Base-by-base conservation (phyloP, 1,139 yeast species). In the Barnettozyma hawaiiensis region DNA sequence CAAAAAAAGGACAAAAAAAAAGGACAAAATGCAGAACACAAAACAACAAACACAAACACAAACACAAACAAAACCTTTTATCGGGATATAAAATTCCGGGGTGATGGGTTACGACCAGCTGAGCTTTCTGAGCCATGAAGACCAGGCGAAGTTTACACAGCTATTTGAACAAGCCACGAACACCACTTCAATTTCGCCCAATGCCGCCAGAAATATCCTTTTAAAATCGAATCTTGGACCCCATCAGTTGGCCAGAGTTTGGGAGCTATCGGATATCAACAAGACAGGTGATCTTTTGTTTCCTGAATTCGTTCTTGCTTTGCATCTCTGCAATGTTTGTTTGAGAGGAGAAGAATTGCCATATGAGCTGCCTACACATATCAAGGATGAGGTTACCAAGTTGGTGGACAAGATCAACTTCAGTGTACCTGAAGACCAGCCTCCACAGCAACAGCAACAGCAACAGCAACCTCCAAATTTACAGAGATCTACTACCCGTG, bases 241-340 rank as follows among this genome's bases (percentile, higher is more conserved):
- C 1, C 76, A 78, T 28, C 76, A 83, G 24, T 70, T 92, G 55
- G 95, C 95, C 2, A 86, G 83, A 52, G 82, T 92, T 46, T 92
- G 98, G 98, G 78, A 85, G 26, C 69, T 92, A 50, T 76, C 96
- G 20, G 98, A 92, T 59, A 83, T 95, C 2, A 85, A 82, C 55
- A 83, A 80, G 55, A 81, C 95, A 4, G 97, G 97, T 1, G 74
- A 80, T 37, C 72, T 92, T 47, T 66, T 92, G 50, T 92, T 90
- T 58, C 98, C 98, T 0, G 97, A 92, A 61, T 92, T 92, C 68
- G 96, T 96, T 11, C 71, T 90, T 54, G 95, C 96, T 15, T 79
- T 92, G 71, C 95, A 87, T 61, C 71, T 92, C 52, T 89, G 96
- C 59, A 85, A 86, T 52, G 65, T 78, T 59, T 84, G 84, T 0